phyloP scores from a whole-genome alignment of 805 yeast genomes.

The Kuraishia floccosa region DNA sequence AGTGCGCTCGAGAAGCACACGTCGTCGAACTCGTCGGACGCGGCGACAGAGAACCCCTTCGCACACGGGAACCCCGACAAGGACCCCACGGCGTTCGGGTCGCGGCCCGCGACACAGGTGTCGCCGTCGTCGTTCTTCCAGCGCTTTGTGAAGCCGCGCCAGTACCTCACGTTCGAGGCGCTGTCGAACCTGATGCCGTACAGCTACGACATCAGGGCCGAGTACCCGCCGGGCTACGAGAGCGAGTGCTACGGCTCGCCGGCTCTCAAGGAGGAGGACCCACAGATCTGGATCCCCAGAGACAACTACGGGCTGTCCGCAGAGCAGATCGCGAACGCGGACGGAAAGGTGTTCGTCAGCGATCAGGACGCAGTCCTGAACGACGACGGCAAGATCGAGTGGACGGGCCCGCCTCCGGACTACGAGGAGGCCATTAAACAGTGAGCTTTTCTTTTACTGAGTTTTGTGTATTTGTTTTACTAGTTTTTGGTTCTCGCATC shows the following conservation, averaged over 20 bases:
- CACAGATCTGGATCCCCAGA: slow-evolving; percentile 60
- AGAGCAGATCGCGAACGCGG: slow-evolving; percentile 42
- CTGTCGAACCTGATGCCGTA: slow-evolving; percentile 30
- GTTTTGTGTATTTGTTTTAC: no score
- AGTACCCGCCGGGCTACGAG: slow-evolving; percentile 26
- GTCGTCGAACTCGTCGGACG: background rate
- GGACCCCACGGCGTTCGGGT: slow-evolving; percentile 7
- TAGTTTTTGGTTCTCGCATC: no score
- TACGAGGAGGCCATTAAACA: slow-evolving; percentile 37
- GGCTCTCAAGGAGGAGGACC: slow-evolving; percentile 40
- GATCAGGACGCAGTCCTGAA: slow-evolving; percentile 47
- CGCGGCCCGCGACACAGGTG: background rate
- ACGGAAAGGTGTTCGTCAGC: slow-evolving; percentile 41
- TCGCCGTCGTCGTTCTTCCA: slow-evolving; percentile 6
- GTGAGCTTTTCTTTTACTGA: no score
- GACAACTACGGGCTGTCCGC: slow-evolving; percentile 60
- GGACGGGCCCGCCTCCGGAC: slow-evolving; percentile 61
- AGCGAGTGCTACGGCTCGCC: slow-evolving; percentile 43
- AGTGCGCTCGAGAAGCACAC: background rate
- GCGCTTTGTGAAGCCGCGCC: slow-evolving; percentile 32
- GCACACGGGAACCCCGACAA: slow-evolving; percentile 4
- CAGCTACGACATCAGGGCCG: slow-evolving; percentile 9
- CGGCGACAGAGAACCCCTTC: slow-evolving; percentile 1
- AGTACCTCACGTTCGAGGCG: slow-evolving; percentile 24
- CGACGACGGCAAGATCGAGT: slow-evolving; percentile 43